Base-by-base conservation (phyloP, 1,284 basidiomycete species). In the Fistulinella cinereoalba region DNA sequence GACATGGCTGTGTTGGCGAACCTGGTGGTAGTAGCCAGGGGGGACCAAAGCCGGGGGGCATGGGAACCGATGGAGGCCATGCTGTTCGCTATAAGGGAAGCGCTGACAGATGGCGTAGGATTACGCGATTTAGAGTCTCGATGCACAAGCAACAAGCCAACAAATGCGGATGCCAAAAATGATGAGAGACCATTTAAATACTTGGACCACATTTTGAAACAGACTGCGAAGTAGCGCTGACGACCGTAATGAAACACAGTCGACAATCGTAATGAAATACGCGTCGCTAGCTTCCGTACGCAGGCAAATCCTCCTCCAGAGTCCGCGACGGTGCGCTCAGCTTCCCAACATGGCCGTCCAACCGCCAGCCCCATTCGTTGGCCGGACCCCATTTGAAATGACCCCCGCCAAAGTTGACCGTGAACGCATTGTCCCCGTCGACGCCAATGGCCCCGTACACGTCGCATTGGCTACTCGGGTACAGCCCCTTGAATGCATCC, bases 371-470 rank as follows among this genome's bases (percentile, higher is more conserved):
- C 44, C 42, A 79, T 53, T 83, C 76, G 52, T 83, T 83, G 1
- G 74, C 83, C 47, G 78, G 79, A 55, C 69, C 66, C 83, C 84
- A 86, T 53, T 58, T 66, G 52, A 85, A 85, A 33, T 65, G 33
- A 25, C 73, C 71, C 3, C 71, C 74, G 0, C 84, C 83, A 65
- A 86, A 85, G 58, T 85, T 85, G 15, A 86, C 77, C 31, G 79
- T 72, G 19, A 84, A 71, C 13, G 74, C 67, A 47, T 73, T 78
- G 38, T 60, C 59, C 5, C 82, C 81, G 28, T 76, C 72, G 3
- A 84, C 71, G 0, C 84, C 83, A 10, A 86, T 69, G 3, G 80
- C 81, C 5, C 79, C 83, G 59, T 80, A 85, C 13, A 82, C 80
- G 56, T 86, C 84, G 46, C 73, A 61, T 12, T 53, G 49, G 2